phyloP scores from a whole-genome alignment of 257 asterid species.

The Cynanchum wilfordii region DNA sequence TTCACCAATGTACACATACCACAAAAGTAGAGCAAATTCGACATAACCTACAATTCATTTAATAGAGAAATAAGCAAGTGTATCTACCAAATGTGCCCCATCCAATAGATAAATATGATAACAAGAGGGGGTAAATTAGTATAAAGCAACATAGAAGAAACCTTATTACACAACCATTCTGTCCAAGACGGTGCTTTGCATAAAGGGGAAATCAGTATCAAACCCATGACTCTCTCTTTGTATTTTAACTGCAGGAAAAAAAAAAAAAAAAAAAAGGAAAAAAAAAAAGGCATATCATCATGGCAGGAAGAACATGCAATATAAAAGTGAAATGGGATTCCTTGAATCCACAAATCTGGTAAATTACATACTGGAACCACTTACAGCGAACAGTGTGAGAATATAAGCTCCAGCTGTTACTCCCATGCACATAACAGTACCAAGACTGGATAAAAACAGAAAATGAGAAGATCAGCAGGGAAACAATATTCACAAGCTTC shows the following conservation, averaged over 20 bases:
- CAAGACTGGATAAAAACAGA: conserved; percentile 48
- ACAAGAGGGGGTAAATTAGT: neutral
- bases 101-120: neutral
- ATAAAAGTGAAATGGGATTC: neutral
- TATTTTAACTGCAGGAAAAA: conserved; percentile 56
- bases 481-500: conserved; percentile 8
- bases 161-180: conserved; percentile 97
- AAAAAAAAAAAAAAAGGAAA: too few species aligned
- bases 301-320: conserved; percentile 9
- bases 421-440: conserved; percentile 92
- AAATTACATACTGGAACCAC: conserved; percentile 22
- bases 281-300: conserved; percentile 10
- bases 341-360: neutral
- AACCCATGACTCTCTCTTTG: conserved; percentile 68
- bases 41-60: conserved; percentile 62
- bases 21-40: conserved; percentile 82
- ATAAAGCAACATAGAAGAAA: conserved; percentile 12
- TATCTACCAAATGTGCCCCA: neutral
- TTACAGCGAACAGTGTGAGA: conserved; percentile 85
- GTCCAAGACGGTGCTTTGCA: conserved; percentile 98
- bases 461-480: neutral
- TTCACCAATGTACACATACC: conserved; percentile 85
- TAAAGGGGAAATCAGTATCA: conserved; percentile 91
- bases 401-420: conserved; percentile 96
- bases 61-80: conserved; percentile 7